Percentiles rank a stretch among this genome's conserved stretches.
Conservation (phyloP, 2,329 filamentous ascomycete genomes). For the Alternaria sp. region DNA sequence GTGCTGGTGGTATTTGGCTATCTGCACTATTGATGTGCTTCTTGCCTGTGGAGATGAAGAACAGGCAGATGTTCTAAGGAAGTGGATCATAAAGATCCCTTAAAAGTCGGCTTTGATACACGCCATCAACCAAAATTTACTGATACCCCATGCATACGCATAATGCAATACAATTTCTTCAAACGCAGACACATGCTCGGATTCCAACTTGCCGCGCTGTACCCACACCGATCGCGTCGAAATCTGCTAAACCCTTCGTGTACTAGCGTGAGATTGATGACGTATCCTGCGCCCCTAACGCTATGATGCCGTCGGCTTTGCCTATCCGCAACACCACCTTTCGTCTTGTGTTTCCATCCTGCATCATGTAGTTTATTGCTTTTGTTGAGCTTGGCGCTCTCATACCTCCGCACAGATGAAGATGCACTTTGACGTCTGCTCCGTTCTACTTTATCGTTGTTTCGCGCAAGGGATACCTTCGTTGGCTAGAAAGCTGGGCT, state of each 20-base stretch:
- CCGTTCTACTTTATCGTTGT: background rate
- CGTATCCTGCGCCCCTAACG: background rate
- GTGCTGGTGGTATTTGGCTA: slow-evolving; percentile 39
- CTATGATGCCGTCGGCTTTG: background rate
- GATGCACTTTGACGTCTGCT: background rate
- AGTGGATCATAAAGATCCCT: background rate
- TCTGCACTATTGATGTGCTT: slow-evolving; percentile 37
- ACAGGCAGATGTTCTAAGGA: slow-evolving; percentile 38
- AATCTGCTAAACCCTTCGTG: background rate
- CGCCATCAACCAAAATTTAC: background rate
- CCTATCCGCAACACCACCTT: background rate
- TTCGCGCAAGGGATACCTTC: background rate
- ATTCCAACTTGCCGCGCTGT: background rate
- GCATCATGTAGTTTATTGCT: background rate
- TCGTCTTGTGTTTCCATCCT: background rate
- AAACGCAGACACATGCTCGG: background rate
- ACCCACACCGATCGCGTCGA: background rate
- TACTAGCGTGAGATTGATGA: background rate
- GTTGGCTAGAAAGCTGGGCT: background rate
- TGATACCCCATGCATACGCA: background rate
- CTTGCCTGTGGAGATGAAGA: slow-evolving; percentile 39
- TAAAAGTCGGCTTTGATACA: background rate
- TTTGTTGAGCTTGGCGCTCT: background rate
- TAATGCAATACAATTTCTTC: background rate
- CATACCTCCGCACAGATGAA: background rate